Base-by-base conservation (phyloP, 176 grass and related monocot genomes). In the Elaeis guineensis region DNA sequence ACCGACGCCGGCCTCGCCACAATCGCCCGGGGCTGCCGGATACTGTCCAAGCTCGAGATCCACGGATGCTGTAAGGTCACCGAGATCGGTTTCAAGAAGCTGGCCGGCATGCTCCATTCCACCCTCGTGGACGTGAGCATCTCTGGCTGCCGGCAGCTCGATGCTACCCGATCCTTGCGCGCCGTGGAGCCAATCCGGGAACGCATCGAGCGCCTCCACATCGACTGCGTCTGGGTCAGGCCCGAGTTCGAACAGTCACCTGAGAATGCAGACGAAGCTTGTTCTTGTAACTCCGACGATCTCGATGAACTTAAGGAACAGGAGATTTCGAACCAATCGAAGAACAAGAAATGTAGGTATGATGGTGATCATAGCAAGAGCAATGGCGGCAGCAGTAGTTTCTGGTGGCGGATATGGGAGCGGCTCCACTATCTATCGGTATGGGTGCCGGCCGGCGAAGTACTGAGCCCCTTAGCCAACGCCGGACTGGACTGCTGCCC, bases 391-490 rank as follows among this genome's bases (percentile, higher is more conserved):
- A n/a, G 49, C 54, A 12, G 9, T 12, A 12, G 35, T 44, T 60
- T 51, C 56, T 75, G 57, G 71, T 63, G 19, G 49, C 69, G 71
- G 60, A n/a, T 76, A 51, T 98, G 94, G 94, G 77, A 85, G 8
- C 79, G 61, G 76, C 81, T 98, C 3, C 71, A 73, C 15, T 79
- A 80, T 50, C 85, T 98, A 44, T 93, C 84, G 14, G 88, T 98
- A 3, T 98, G 94, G 88, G 69, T 92, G 7, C 62, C 81, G 17
- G 94, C 76, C 58, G 94, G 94, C 0, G 84, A 98, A 73, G 57
- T 83, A 6, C 78, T 98, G 18, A 80, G 65, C 26, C 94, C 88
- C 16, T 71, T 98, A 25, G 74, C 66, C 52, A 54, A 78, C 63
- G 80, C 81, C 0, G 83, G 87, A 5, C 76, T 98, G 7, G 54